Evolutionary conservation across 2,329 filamentous ascomycete genomes (phyloP).

Genomic region (Dactylonectria macrodidyma): DNA sequence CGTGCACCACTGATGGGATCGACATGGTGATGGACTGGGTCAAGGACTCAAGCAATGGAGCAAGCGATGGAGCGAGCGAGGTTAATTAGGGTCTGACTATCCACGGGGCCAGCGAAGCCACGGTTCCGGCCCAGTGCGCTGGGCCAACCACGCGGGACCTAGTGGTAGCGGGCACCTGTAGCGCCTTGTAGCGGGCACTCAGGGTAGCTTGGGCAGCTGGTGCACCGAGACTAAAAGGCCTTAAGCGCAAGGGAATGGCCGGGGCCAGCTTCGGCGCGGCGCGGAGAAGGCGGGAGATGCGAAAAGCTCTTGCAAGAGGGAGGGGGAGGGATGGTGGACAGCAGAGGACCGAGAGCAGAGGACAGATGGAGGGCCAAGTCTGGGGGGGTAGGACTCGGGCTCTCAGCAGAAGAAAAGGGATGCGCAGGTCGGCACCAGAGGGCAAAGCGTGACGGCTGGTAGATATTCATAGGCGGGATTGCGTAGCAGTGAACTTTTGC

Average conservation of each 20-base stretch:
- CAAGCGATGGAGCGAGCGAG: constrained; percentile 31
- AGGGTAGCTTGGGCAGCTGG: too few species aligned
- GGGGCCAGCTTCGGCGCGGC: constrained; percentile 32
- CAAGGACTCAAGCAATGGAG: constrained; percentile 1
- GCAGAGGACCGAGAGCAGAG: constrained; percentile 13
- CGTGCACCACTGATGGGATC: constrained; percentile 45
- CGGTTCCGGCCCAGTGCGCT: constrained; percentile 34
- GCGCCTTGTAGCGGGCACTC: too few species aligned
- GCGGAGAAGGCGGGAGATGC: constrained; percentile 41
- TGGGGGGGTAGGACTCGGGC: constrained; percentile 36
- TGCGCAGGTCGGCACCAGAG: constrained; percentile 37
- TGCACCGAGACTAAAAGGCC: constrained; percentile 35
- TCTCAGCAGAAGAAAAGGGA: constrained; percentile 46
- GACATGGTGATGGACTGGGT: constrained; percentile 38
- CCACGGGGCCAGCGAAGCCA: constrained; percentile 28
- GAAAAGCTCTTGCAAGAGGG: constrained; percentile 38
- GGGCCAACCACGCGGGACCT: constrained; percentile 47
- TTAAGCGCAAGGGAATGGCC: constrained; percentile 29
- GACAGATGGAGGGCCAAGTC: constrained; percentile 20
- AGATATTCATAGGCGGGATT: constrained; percentile 36
- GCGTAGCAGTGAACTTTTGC: constrained; percentile 27
- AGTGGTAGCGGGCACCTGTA: constrained; percentile 40
- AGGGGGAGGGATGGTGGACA: constrained; percentile 13
- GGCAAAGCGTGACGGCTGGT: constrained; percentile 39
- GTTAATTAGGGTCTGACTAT: constrained; percentile 36